A percentile compares a stretch with the other conserved stretches of the same genome.
These are phyloP conservation scores for Mortierella claussenii DNA, from an alignment of 192 early-diverging fungal species.

Conservation along the genomic window DNA sequence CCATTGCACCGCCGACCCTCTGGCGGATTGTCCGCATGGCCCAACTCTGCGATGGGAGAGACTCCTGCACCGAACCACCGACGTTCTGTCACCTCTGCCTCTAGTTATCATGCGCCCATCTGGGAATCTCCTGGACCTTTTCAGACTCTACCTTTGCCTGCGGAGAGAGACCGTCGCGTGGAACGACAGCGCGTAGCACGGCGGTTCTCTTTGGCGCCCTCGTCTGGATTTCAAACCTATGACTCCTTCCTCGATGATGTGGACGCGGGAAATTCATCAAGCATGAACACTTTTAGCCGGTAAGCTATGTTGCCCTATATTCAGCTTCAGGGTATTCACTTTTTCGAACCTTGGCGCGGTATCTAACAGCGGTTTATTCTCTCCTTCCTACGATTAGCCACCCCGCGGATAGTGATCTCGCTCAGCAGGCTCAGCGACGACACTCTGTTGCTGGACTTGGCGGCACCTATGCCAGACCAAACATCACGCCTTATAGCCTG, in stretches of 20 bases:
- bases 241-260: constrained; percentile 25
- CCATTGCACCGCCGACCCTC: constrained; percentile 15
- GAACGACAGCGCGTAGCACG: constrained; percentile 22
- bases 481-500: constrained; percentile 34
- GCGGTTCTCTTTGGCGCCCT: constrained; percentile 31
- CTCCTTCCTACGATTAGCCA: constrained; percentile 3
- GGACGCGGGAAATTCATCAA: constrained; percentile 15
- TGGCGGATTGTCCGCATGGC: constrained; percentile 23
- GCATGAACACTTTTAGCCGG: constrained; percentile 3
- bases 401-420: constrained; percentile 7
- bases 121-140: constrained; percentile 34
- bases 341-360: no score
- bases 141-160: constrained; percentile 9
- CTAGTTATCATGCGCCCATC: constrained; percentile 18
- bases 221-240: constrained; percentile 23
- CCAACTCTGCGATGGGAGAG: neutral
- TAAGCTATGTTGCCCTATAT: no score
- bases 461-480: constrained; percentile 49
- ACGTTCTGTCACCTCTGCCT: constrained; percentile 29
- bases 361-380: no score
- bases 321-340: neutral
- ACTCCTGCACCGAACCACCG: constrained; percentile 16
- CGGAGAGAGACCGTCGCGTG: constrained; percentile 14
- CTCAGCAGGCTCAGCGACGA: constrained; percentile 50
- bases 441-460: constrained; percentile 61